Evolutionary conservation across 768 basidiomycete genomes (phyloP).

Genomic region (Auricularia heimuer): DNA sequence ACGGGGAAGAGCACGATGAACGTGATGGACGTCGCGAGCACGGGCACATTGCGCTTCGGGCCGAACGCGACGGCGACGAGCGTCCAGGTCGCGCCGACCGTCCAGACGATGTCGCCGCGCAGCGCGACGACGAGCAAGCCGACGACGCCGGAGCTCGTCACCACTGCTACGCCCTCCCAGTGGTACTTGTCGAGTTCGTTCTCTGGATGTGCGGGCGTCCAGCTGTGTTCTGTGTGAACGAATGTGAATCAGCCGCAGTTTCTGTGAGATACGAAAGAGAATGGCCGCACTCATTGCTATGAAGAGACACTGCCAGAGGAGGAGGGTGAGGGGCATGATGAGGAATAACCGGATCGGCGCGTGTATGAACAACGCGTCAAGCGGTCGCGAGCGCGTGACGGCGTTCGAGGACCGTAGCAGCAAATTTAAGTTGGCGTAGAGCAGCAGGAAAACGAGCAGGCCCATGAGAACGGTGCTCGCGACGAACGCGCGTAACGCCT

Average conservation of each 20-base stretch:
- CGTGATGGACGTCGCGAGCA: neutral
- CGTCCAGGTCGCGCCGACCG: conserved; percentile 65
- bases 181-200: conserved; percentile 45
- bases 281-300: neutral
- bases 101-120: conserved; percentile 64
- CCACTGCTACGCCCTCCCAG: conserved; percentile 64
- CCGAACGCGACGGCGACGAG: conserved; percentile 49
- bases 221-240: conserved; percentile 29
- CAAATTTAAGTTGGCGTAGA: conserved; percentile 73
- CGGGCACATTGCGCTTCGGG: conserved; percentile 45
- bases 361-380: conserved; percentile 79
- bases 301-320: conserved; percentile 28
- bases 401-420: conserved; percentile 55
- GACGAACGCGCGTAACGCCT: conserved; percentile 73
- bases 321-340: conserved; percentile 39
- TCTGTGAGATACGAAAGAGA: neutral
- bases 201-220: conserved; percentile 40
- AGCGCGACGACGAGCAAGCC: conserved; percentile 46
- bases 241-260: too few relatives aligned
- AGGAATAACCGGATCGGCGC: conserved; percentile 71
- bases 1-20: conserved; percentile 31
- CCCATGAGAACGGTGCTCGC: conserved; percentile 64
- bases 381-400: conserved; percentile 46
- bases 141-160: conserved; percentile 52
- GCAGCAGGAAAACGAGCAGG: conserved; percentile 53